Evolutionary conservation across 2,329 filamentous ascomycete species (phyloP).

Genomic region (Cephalotrichum gorgonifer): DNA sequence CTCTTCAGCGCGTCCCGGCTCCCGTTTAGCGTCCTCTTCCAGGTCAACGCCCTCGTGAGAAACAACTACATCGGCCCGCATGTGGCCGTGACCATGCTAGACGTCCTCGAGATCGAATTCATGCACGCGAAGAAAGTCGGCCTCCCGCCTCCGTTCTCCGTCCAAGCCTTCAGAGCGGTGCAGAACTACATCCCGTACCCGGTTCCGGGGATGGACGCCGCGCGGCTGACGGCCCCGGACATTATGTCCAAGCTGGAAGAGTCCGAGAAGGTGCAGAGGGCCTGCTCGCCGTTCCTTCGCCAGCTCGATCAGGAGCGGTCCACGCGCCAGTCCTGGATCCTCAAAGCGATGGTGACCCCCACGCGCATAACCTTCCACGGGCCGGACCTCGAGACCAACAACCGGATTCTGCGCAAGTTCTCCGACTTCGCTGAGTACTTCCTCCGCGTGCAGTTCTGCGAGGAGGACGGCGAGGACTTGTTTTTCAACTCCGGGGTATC

Average conservation of each 20-base stretch:
- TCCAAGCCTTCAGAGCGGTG: conserved; percentile 42
- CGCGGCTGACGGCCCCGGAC: conserved; percentile 23
- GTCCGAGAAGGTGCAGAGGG: conserved; percentile 26
- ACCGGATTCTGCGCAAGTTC: conserved; percentile 61
- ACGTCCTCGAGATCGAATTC: conserved; percentile 25
- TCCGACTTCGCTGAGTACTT: conserved; percentile 50
- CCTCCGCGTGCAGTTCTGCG: conserved; percentile 60
- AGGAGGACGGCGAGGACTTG: conserved; percentile 60
- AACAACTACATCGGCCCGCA: conserved; percentile 52
- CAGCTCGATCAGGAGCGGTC: conserved; percentile 8
- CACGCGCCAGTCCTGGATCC: conserved; percentile 36
- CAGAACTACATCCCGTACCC: conserved; percentile 42
- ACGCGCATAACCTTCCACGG: conserved; percentile 45
- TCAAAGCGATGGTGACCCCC: conserved; percentile 50
- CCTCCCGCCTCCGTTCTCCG: conserved; percentile 30
- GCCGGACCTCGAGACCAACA: conserved; percentile 57
- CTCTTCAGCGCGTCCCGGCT: conserved; percentile 25
- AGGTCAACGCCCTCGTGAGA: conserved; percentile 51
- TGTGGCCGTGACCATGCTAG: conserved; percentile 35
- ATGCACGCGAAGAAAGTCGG: conserved; percentile 11
- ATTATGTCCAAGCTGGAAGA: conserved; percentile 29
- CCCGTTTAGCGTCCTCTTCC: conserved; percentile 47
- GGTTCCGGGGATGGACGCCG: conserved; percentile 35
- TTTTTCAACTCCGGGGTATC: conserved; percentile 40
- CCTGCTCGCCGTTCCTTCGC: conserved; percentile 13